Percentiles rank a stretch among this genome's conserved stretches.
Evolutionary conservation across 768 basidiomycete species (phyloP).

Genomic region (Fomitopsis pulvina): DNA sequence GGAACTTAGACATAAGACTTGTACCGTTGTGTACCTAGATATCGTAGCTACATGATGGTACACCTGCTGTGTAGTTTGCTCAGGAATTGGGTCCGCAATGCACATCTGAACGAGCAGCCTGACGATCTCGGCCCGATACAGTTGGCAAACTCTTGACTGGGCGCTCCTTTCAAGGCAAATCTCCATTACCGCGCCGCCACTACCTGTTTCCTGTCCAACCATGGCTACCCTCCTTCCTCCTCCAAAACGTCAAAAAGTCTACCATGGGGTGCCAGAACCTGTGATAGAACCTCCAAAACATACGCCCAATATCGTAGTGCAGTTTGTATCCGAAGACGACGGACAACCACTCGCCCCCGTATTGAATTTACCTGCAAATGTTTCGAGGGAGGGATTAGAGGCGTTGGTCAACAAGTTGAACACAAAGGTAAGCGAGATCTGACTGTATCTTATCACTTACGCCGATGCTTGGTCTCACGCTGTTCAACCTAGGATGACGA

Average conservation of each 20-base stretch:
- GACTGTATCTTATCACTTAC: constrained; percentile 3
- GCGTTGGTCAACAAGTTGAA: constrained; percentile 83
- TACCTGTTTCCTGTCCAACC: constrained; percentile 4
- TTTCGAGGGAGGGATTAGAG: constrained; percentile 79
- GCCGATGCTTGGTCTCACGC: constrained; percentile 9
- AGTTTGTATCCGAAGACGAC: constrained; percentile 89
- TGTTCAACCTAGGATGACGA: constrained; percentile 60
- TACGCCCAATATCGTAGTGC: constrained; percentile 75
- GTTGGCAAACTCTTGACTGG: neutral
- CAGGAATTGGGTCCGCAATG: too few species aligned
- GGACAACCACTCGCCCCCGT: constrained; percentile 77
- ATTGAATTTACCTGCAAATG: constrained; percentile 84
- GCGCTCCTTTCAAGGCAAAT: neutral
- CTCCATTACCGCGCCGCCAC: neutral
- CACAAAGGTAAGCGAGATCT: constrained; percentile 47
- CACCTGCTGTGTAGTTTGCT: too few species aligned
- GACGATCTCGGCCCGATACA: neutral
- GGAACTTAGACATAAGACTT: too few species aligned
- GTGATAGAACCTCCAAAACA: constrained; percentile 39
- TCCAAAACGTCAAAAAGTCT: constrained; percentile 81
- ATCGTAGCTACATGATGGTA: too few species aligned
- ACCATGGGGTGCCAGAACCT: constrained; percentile 68
- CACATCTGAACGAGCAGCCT: too few species aligned
- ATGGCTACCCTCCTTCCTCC: constrained; percentile 89
- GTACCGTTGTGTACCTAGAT: neutral